Evolutionary conservation across 176 grass and related monocot species (phyloP).

Genomic region (Aegilops tauschii): DNA sequence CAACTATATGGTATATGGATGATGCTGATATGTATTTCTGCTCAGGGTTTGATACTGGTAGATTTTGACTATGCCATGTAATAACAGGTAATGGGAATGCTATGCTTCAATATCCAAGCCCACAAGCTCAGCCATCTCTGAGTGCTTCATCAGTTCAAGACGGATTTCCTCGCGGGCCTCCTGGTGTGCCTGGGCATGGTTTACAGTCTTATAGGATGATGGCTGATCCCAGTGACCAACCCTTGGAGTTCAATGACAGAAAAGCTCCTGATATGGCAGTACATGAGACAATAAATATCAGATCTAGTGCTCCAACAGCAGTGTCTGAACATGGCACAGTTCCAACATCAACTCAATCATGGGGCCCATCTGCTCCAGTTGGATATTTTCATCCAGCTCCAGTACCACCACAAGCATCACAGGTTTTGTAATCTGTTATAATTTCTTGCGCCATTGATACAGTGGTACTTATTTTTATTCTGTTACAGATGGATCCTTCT

Average conservation of each 20-base stretch:
- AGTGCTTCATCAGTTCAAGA: constrained; percentile 57
- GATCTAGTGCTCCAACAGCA: constrained; percentile 33
- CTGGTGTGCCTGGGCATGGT: constrained; percentile 39
- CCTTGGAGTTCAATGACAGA: constrained; percentile 58
- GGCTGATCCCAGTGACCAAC: constrained; percentile 59
- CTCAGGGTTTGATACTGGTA: not conserved
- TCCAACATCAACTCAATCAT: constrained; percentile 52
- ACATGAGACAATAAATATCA: constrained; percentile 44
- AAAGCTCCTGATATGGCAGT: constrained; percentile 48
- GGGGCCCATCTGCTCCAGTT: constrained; percentile 55
- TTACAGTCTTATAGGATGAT: constrained; percentile 27
- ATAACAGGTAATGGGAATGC: constrained; percentile 47
- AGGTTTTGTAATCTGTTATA: constrained; percentile 35
- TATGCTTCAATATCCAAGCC: constrained; percentile 48
- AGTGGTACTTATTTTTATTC: constrained; percentile 26
- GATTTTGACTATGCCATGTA: constrained; percentile 32
- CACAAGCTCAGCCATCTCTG: constrained; percentile 39
- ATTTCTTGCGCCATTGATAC: not conserved
- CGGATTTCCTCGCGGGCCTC: constrained; percentile 38
- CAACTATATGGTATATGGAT: not conserved
- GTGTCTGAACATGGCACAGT: constrained; percentile 49
- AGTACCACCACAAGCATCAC: constrained; percentile 49
- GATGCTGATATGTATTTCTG: constrained; percentile 12
- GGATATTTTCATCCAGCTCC: constrained; percentile 53
- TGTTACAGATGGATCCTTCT: constrained; percentile 64